Base-by-base conservation (phyloP, 73 alveolate genomes). In the Paraurostyla sp. region DNA sequence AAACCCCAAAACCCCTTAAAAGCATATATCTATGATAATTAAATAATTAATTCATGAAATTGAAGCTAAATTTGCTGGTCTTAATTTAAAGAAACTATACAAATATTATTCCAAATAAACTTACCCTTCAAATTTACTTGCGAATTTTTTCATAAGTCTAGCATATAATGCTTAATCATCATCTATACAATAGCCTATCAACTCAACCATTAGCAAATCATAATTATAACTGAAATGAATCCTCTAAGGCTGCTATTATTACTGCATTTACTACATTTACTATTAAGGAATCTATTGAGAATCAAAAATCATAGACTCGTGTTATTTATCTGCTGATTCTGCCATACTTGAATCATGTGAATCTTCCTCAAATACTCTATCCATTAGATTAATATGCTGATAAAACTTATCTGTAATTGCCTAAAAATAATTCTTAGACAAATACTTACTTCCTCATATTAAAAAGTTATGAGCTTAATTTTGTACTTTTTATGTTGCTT, bases 1-100 rank as follows among this genome's bases (percentile, higher is more conserved):
- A n/a, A 56, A 56, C 71, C 71, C 71, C 71, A 54, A 54, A 54
- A 54, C 71, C 71, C 71, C 71, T n/a, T n/a, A n/a, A n/a, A n/a
- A n/a, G n/a, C n/a, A n/a, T n/a, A n/a, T n/a, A n/a, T n/a, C n/a
- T n/a, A n/a, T n/a, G 22, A 54, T 13, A 22, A 7, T 6, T 6
- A 6, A 13, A 54, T 6, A 32, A 54, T 13, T 54, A 59, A 30
- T 38, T 65, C 82, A 65, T 13, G 60, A 38, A 11, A 65, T 2
- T 2, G 82, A 65, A 35, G 32, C 41, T 7, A 32, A 38, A 2
- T 35, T 13, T 18, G 82, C 82, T 18, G 82, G 82, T 38, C 82
- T 65, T 32, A 65, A 32, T 65, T 65, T 65, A 40, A 65, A 65
- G 58, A 65, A 65, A 38, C 82, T 65, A 65, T 9, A 65, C 7